These are phyloP conservation scores for Vitis rotundifolia DNA, from an alignment of 164 flowering plant genomes.

Conservation along the genomic window DNA sequence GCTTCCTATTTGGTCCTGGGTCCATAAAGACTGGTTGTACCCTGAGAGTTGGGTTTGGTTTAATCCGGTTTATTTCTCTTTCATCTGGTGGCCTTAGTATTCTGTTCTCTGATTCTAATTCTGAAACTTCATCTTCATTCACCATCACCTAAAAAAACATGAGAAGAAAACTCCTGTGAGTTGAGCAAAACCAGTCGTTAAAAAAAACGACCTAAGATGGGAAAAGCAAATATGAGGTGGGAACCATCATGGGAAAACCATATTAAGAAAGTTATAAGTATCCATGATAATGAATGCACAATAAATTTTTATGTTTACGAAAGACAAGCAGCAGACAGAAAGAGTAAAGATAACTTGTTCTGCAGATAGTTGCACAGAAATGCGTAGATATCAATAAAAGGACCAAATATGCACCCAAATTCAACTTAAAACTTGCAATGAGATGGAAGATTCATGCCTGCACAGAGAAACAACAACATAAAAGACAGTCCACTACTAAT, in stretches of 20 bases:
- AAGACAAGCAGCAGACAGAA: neutral
- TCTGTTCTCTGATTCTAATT: constrained; percentile 47
- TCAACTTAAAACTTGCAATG: too few species aligned
- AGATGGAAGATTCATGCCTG: too few species aligned
- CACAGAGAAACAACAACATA: too few species aligned
- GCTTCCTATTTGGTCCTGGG: constrained; percentile 49
- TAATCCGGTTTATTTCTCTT: constrained; percentile 72
- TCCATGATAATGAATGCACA: neutral
- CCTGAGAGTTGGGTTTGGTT: constrained; percentile 74
- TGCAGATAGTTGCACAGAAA: too few species aligned
- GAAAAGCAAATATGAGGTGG: neutral
- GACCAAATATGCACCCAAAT: too few species aligned
- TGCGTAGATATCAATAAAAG: too few species aligned
- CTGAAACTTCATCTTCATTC: constrained; percentile 69
- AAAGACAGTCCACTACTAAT: constrained; percentile 9
- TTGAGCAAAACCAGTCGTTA: neutral
- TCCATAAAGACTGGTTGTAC: constrained; percentile 72
- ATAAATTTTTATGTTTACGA: neutral
- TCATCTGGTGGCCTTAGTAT: constrained; percentile 64
- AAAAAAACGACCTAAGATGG: neutral
- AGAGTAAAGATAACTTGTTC: too few species aligned
- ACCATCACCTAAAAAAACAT: constrained; percentile 58
- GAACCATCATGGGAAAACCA: neutral
- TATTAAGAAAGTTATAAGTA: neutral
- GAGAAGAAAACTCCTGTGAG: neutral